Percentiles rank a stretch among this genome's conserved stretches.
Evolutionary conservation across 1,284 basidiomycete species (phyloP).

Genomic region (Cryptococcus sp.): DNA sequence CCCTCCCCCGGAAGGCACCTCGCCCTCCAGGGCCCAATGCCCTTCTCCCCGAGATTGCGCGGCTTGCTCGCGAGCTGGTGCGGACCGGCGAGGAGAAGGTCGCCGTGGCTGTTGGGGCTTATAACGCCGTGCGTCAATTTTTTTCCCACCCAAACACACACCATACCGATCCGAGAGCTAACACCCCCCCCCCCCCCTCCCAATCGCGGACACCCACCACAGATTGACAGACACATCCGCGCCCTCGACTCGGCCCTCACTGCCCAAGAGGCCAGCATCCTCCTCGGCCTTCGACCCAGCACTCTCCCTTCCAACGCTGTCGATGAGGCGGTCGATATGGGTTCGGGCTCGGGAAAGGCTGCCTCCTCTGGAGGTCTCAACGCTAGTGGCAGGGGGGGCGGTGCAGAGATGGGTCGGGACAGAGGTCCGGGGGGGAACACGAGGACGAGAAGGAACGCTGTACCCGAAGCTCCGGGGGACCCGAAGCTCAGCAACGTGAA

Average conservation of each 20-base stretch:
- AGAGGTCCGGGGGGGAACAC: no score
- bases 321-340: slow-evolving; percentile 16
- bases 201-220: not conserved
- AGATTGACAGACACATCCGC: slow-evolving; percentile 55
- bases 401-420: not conserved
- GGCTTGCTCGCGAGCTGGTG: slow-evolving; percentile 41
- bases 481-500: not conserved
- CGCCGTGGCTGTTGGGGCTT: slow-evolving; percentile 53
- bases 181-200: not conserved
- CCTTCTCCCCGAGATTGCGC: slow-evolving; percentile 41
- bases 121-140: slow-evolving; percentile 45
- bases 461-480: no score
- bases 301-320: slow-evolving; percentile 36
- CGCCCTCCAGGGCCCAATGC: slow-evolving; percentile 4
- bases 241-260: slow-evolving; percentile 52
- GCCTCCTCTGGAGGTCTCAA: slow-evolving; percentile 5
- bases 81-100: slow-evolving; percentile 54
- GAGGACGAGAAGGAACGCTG: no score
- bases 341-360: slow-evolving; percentile 1
- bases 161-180: not conserved
- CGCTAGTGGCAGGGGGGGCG: not conserved
- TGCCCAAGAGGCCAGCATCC: slow-evolving; percentile 44
- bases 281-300: slow-evolving; percentile 37
- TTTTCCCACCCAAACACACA: not conserved
- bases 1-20: not conserved